A percentile compares a stretch with the other conserved stretches of the same genome.
Evolutionary conservation across 345 rosid species (phyloP).

Genomic region (Melaleuca alternifolia): DNA sequence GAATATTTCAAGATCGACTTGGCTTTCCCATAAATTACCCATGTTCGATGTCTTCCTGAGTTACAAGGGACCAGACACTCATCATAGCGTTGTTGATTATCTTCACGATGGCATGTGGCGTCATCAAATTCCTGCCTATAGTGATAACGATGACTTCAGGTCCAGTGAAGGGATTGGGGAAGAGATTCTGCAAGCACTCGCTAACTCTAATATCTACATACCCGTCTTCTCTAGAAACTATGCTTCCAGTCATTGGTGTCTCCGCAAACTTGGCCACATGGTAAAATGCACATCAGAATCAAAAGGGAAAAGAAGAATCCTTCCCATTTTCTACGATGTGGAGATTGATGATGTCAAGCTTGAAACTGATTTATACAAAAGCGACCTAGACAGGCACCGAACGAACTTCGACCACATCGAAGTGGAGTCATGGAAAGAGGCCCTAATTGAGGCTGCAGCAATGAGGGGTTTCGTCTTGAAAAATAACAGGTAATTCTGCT

Average conservation of each 20-base stretch:
- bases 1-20: not conserved
- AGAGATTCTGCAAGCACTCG: not conserved
- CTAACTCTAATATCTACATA: not conserved
- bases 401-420: not conserved
- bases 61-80: conserved; percentile 1
- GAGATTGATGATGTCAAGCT: not conserved
- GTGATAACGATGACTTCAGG: not conserved
- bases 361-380: not conserved
- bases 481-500: not conserved
- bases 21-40: not conserved
- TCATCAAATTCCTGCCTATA: not conserved
- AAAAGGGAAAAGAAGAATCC: not conserved
- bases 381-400: not conserved
- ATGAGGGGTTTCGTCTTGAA: not conserved
- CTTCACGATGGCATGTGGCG: not conserved
- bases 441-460: not conserved
- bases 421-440: not conserved
- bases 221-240: not conserved
- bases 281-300: not conserved
- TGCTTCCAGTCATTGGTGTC: not conserved
- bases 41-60: not conserved
- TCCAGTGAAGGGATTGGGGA: not conserved
- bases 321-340: not conserved
- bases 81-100: not conserved
- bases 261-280: not conserved